A percentile compares a stretch with the other conserved stretches of the same genome.
Evolutionary conservation across 2,329 filamentous ascomycete species (phyloP).

Genomic region (Talaromyces islandicus): DNA sequence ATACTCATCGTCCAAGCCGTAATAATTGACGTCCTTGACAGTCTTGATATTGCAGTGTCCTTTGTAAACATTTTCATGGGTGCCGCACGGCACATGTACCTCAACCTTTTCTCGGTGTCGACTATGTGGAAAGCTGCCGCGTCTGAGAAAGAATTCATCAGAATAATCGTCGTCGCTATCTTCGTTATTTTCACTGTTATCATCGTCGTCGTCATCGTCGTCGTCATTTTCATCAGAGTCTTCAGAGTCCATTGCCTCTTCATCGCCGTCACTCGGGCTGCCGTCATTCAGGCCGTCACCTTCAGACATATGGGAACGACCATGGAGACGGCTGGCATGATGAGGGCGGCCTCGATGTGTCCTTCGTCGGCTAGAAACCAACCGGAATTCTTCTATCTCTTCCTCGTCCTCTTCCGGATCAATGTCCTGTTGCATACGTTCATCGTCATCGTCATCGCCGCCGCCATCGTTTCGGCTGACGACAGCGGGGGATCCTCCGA

Average conservation of each 20-base stretch:
- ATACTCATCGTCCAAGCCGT: conserved; percentile 61
- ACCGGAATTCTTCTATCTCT: conserved; percentile 29
- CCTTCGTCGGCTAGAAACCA: conserved; percentile 13
- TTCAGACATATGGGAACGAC: conserved; percentile 11
- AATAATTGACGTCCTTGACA: conserved; percentile 66
- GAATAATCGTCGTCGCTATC: conserved; percentile 27
- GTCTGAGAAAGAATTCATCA: conserved; percentile 36
- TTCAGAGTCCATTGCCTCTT: conserved; percentile 17
- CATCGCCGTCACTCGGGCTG: conserved; percentile 1
- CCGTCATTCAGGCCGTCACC: conserved; percentile 14
- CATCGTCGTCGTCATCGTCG: conserved; percentile 23
- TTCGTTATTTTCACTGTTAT: conserved; percentile 26
- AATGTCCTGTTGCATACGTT: conserved; percentile 44
- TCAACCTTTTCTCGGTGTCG: conserved; percentile 48
- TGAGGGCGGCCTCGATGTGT: neutral
- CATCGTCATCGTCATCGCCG: conserved; percentile 40
- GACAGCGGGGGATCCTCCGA: conserved; percentile 52
- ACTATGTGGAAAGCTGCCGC: conserved; percentile 42
- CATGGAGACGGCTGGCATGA: neutral
- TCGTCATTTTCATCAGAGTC: too few species aligned
- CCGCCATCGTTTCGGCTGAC: conserved; percentile 27
- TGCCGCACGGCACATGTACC: conserved; percentile 47
- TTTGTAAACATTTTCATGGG: conserved; percentile 53
- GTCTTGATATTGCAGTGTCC: conserved; percentile 64
- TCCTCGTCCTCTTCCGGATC: conserved; percentile 42